These are phyloP conservation scores for Astrothelium macrocarpum DNA, from an alignment of 495 filamentous ascomycete species.

Conservation along the genomic window DNA sequence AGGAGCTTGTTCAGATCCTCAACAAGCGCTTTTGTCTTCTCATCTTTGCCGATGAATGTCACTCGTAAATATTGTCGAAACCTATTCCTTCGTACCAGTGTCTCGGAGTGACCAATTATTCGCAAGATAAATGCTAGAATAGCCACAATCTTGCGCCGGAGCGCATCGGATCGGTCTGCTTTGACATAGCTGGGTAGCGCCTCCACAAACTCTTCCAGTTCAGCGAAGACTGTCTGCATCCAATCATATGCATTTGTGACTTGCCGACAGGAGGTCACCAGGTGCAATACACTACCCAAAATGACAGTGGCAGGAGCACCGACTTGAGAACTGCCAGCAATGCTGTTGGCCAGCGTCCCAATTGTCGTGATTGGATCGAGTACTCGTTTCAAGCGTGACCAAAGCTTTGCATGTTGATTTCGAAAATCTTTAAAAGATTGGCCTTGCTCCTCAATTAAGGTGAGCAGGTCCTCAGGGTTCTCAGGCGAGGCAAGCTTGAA, in stretches of 20 bases:
- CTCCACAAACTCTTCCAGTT: not conserved
- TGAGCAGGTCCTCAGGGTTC: not conserved
- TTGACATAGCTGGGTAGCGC: not conserved
- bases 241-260: not conserved
- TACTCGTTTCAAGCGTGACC: not conserved
- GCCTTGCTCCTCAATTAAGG: not conserved
- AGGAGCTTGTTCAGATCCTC: constrained; percentile 27
- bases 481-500: not conserved
- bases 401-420: not conserved
- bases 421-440: not conserved
- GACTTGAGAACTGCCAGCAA: not conserved
- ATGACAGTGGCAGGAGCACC: not conserved
- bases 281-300: not conserved
- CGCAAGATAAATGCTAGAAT: not conserved
- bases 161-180: not conserved
- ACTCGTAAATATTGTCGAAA: not conserved
- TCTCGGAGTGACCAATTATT: not conserved
- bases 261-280: not conserved
- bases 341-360: not conserved
- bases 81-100: not conserved
- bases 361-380: not conserved
- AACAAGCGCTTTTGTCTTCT: constrained; percentile 16
- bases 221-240: not conserved
- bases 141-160: not conserved
- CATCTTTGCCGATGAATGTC: not conserved